Conservation (phyloP, 495 filamentous ascomycete species). For the Neurospora terricola region DNA sequence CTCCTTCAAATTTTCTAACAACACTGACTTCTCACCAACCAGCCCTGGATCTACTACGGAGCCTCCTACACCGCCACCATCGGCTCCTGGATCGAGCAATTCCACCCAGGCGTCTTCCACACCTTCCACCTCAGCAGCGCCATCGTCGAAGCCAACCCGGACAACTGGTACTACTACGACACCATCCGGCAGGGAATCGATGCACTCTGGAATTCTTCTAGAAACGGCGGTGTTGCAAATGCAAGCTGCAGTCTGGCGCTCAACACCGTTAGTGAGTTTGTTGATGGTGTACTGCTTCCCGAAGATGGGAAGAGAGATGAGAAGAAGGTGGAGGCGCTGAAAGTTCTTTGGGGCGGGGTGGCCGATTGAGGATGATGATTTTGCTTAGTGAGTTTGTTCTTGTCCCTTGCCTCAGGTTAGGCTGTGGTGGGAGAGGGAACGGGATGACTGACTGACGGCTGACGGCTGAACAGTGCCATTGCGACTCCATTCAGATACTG, state of each 20-base stretch:
- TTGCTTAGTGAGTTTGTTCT: slow-evolving; percentile 12
- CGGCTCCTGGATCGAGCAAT: slow-evolving; percentile 49
- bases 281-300: slow-evolving; percentile 38
- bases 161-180: slow-evolving; percentile 59
- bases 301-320: background rate
- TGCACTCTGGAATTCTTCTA: slow-evolving; percentile 18
- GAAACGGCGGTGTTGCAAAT: background rate
- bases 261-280: slow-evolving; percentile 41
- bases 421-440: no score
- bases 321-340: slow-evolving; percentile 11
- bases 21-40: no score
- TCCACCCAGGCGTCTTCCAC: slow-evolving; percentile 55
- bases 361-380: slow-evolving; percentile 19
- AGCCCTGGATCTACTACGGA: slow-evolving; percentile 54
- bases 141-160: slow-evolving; percentile 47
- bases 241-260: slow-evolving; percentile 50
- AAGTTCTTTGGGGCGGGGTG: slow-evolving; percentile 13
- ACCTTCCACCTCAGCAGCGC: slow-evolving; percentile 56
- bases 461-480: slow-evolving; percentile 6
- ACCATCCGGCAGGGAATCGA: slow-evolving; percentile 48
- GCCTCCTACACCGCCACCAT: slow-evolving; percentile 56
- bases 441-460: background rate
- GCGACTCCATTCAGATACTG: slow-evolving; percentile 17
- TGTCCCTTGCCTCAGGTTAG: no score
- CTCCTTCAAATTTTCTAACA: no score